Evolutionary conservation across 1,284 basidiomycete genomes (phyloP).

Genomic region (Acaromyces ingoldii): DNA sequence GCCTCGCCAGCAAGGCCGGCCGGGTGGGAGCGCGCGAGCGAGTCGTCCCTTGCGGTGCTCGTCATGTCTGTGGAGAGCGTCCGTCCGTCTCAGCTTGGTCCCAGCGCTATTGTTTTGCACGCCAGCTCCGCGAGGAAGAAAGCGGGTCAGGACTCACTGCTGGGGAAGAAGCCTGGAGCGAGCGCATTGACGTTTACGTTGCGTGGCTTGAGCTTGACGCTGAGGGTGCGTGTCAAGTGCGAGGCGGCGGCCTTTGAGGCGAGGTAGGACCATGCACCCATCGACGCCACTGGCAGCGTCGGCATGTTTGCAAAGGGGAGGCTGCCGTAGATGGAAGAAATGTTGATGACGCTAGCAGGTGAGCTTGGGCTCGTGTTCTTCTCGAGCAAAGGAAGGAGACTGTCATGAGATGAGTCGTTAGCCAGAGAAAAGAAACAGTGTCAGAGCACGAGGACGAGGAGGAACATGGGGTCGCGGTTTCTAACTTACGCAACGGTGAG

Average conservation of each 20-base stretch:
- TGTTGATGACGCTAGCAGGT: constrained; percentile 10
- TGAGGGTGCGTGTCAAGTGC: constrained; percentile 7
- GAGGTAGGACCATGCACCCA: constrained; percentile 6
- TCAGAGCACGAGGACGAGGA: neutral
- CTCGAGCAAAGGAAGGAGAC: constrained; percentile 9
- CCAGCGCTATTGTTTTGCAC: neutral
- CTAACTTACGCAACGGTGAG: constrained; percentile 9
- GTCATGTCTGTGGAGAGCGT: constrained; percentile 1
- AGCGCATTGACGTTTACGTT: constrained; percentile 13
- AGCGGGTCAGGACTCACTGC: constrained; percentile 1
- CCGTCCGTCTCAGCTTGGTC: no score
- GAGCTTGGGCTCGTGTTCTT: neutral
- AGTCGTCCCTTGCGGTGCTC: neutral
- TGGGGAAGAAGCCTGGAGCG: constrained; percentile 14
- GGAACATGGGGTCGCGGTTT: neutral
- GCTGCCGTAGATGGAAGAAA: constrained; percentile 6
- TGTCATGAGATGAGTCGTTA: no score
- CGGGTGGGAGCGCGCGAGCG: constrained; percentile 1
- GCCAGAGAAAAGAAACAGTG: no score
- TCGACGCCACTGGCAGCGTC: neutral
- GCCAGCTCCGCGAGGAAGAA: neutral
- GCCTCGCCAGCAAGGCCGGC: constrained; percentile 1
- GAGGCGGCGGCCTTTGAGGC: constrained; percentile 10
- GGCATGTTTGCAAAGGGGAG: constrained; percentile 10
- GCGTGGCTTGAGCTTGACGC: neutral